Base-by-base conservation (phyloP, 208 protist species). In the Leishmania braziliensis region DNA sequence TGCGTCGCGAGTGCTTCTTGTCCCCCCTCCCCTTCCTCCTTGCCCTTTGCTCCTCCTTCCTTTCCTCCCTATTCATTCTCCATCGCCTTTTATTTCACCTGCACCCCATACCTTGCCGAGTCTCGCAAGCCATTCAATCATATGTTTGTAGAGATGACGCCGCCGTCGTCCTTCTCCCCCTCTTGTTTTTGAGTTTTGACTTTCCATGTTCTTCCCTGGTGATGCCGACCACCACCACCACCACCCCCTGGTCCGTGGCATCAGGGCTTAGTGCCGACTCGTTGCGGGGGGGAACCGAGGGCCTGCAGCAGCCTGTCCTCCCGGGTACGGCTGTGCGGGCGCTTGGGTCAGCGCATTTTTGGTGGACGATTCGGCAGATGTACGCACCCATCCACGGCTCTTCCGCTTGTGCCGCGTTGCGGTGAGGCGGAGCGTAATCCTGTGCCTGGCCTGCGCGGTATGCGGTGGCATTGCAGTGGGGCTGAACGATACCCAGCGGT, bases 131-230 rank as follows among this genome's bases (percentile, higher is more conserved):
- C 14, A 20, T 68, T 33, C 18, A 68, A 18, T 68, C 3, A 39
- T 75, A 23, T 36, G 48, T 56, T 58, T 73, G 3, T 56, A 2
- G 16, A 26, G 14, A 20, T 56, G 46, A 48, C 51, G n/a, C 5
- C 68, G 65, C 54, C 4, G 70, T 71, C 5, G 8, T 81, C n/a
- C 14, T 82, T 46, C 65, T 54, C 53, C 66, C 70, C 66, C 71
- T 76, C 72, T 75, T 77, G 54, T 5, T 70, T 80, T 75, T 63
- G n/a, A 18, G 36, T 70, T 48, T 33, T 20, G 46, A 39, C 20
- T 39, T 46, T 68, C 23, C 12, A 33, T 72, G 48, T 33, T 71
- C 68, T 23, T 51, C 33, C 68, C 39, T 72, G 5, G 5, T 46
- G 2, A 72, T 50, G 2, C 16, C 23, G 16, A 12, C 43, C 68